A percentile compares a stretch with the other conserved stretches of the same genome.
These are phyloP conservation scores for Bassia scoparia DNA, from an alignment of 148 eudicot species.

Conservation along the genomic window DNA sequence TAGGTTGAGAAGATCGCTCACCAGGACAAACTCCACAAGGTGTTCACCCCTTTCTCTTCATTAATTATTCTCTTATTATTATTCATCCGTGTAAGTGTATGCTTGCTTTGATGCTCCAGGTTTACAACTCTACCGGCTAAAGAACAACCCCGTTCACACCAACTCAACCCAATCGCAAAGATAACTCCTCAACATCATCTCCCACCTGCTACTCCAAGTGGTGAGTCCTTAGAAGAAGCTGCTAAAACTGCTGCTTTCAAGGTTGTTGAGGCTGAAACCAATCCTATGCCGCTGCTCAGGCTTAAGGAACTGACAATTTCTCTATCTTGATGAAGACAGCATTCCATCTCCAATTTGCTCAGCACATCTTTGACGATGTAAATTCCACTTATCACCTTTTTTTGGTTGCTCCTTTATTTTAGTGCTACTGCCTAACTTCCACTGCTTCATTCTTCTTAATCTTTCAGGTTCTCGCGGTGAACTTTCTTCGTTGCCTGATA, in stretches of 20 bases:
- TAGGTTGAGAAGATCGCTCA: constrained; percentile 64
- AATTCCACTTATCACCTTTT: not conserved
- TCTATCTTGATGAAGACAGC: constrained; percentile 68
- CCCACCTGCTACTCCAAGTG: constrained; percentile 26
- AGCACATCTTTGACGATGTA: constrained; percentile 67
- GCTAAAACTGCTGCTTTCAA: constrained; percentile 57
- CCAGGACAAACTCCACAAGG: constrained; percentile 80
- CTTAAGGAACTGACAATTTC: constrained; percentile 74
- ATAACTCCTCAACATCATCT: constrained; percentile 35
- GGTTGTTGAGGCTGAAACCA: constrained; percentile 76
- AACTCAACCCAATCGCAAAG: constrained; percentile 41
- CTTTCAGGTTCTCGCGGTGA: constrained; percentile 11
- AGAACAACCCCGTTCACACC: constrained; percentile 27
- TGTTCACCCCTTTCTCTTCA: constrained; percentile 13
- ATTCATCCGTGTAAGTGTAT: not conserved
- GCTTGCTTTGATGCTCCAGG: constrained; percentile 38
- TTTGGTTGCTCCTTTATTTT: not conserved
- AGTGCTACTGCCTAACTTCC: not conserved
- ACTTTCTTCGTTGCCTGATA: not conserved
- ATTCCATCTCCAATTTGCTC: constrained; percentile 51
- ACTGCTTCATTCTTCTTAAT: not conserved
- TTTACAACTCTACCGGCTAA: constrained; percentile 54
- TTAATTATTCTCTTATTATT: no score
- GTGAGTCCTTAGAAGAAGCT: constrained; percentile 58
- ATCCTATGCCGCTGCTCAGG: constrained; percentile 60